These are phyloP conservation scores for Asterella californica DNA, from an alignment of 225 moss, liverwort and hornwort genomes.

Conservation along the genomic window DNA sequence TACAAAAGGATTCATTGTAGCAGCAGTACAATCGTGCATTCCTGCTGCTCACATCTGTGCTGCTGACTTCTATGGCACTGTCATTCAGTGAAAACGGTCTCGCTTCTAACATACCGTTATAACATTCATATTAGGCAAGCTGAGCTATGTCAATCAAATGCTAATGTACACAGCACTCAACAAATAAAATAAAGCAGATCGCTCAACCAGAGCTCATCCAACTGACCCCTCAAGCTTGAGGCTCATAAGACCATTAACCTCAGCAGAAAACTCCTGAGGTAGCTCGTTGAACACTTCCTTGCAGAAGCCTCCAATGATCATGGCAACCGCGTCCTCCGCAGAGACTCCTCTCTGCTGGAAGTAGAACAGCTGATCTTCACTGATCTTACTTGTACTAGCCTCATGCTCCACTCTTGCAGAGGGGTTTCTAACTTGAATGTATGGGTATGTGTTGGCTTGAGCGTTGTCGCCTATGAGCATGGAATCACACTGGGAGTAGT, in stretches of 20 bases:
- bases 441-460: conserved; percentile 91
- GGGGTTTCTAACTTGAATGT: conserved; percentile 73
- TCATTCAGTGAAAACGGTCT: no score
- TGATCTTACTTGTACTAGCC: conserved; percentile 92
- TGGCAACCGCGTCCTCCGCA: conserved; percentile 78
- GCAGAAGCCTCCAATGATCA: conserved; percentile 93
- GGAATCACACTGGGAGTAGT: conserved; percentile 91
- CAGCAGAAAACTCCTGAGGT: conserved; percentile 83
- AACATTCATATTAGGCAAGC: no score
- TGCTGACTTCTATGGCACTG: no score
- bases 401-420: conserved; percentile 90
- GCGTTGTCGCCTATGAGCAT: conserved; percentile 97
- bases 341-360: conserved; percentile 89
- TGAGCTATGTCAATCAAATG: no score
- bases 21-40: no score
- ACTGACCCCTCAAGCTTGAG: conserved; percentile 94
- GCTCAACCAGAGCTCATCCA: no score
- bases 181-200: no score
- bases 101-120: no score
- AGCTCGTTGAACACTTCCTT: conserved; percentile 89
- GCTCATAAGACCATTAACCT: conserved; percentile 94
- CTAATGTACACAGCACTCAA: no score
- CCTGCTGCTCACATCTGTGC: no score
- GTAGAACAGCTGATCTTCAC: conserved; percentile 91
- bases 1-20: no score